Evolutionary conservation across 305 asterid genomes (phyloP).

Genomic region (Plantago coronopus): DNA sequence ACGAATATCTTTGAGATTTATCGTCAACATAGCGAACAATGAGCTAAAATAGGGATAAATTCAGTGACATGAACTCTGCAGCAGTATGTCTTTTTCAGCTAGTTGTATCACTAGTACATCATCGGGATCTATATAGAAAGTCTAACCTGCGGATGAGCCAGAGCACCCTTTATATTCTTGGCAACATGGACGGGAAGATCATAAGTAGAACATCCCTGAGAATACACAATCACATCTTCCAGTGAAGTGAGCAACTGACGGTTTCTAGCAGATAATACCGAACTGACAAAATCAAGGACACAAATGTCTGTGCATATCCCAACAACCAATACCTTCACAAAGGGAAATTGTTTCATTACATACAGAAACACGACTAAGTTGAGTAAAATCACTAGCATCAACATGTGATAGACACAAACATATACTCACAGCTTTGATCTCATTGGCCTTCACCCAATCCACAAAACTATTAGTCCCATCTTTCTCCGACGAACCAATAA

Average conservation of each 20-base stretch:
- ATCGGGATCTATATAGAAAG: too few relatives aligned
- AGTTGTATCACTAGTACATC: not conserved
- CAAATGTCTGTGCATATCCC: slow-evolving; percentile 93
- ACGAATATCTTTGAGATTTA: too few relatives aligned
- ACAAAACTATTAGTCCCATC: slow-evolving; percentile 80
- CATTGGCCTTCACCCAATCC: slow-evolving; percentile 78
- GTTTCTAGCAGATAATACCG: slow-evolving; percentile 72
- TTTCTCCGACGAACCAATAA: slow-evolving; percentile 68
- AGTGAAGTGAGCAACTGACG: slow-evolving; percentile 54
- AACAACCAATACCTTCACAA: slow-evolving; percentile 59
- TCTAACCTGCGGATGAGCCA: slow-evolving; percentile 90
- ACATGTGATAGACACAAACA: not conserved
- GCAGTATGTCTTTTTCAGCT: too few relatives aligned
- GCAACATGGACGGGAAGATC: slow-evolving; percentile 68
- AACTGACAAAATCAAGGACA: slow-evolving; percentile 78
- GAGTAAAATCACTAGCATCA: not conserved
- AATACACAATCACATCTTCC: slow-evolving; percentile 73
- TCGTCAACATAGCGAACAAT: too few relatives aligned
- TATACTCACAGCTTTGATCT: slow-evolving; percentile 60
- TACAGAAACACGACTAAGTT: not conserved
- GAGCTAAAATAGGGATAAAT: too few relatives aligned
- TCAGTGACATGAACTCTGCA: too few relatives aligned
- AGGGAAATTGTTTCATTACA: slow-evolving; percentile 4
- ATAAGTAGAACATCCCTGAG: slow-evolving; percentile 79
- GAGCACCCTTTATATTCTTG: slow-evolving; percentile 51